Percentiles rank a stretch among this genome's conserved stretches.
Conservation (phyloP, 2,329 filamentous ascomycete genomes). For the Neonectria coccinea region DNA sequence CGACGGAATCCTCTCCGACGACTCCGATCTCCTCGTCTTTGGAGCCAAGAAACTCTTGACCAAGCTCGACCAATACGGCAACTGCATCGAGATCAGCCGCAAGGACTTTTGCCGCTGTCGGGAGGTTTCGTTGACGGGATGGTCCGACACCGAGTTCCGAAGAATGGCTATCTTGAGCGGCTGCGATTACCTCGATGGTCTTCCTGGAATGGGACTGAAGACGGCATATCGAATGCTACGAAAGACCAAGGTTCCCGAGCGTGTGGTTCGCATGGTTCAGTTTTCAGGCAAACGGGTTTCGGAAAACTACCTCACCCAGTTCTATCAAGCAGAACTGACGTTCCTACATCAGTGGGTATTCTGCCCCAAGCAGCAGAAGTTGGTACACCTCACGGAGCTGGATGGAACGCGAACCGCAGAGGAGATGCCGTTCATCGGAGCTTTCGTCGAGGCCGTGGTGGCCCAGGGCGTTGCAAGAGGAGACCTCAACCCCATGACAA, state of each 20-base stretch:
- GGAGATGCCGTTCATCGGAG: constrained; percentile 85
- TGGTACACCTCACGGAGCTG: constrained; percentile 81
- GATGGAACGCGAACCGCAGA: constrained; percentile 72
- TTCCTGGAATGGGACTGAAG: constrained; percentile 89
- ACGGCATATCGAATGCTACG: constrained; percentile 91
- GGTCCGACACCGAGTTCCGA: constrained; percentile 91
- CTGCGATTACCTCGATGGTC: constrained; percentile 92
- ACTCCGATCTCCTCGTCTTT: constrained; percentile 96
- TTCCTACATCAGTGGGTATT: constrained; percentile 97
- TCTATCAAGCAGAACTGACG: constrained; percentile 88
- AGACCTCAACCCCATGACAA: constrained; percentile 91
- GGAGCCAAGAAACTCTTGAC: constrained; percentile 91
- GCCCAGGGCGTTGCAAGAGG: constrained; percentile 82
- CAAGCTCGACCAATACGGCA: constrained; percentile 93
- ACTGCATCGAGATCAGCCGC: constrained; percentile 91
- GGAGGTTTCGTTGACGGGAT: constrained; percentile 89
- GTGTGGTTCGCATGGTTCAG: constrained; percentile 82
- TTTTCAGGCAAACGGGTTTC: constrained; percentile 93
- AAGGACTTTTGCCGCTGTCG: constrained; percentile 89
- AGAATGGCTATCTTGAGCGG: constrained; percentile 97
- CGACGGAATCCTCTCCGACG: constrained; percentile 91
- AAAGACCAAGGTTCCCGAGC: constrained; percentile 89
- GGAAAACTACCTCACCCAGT: constrained; percentile 81
- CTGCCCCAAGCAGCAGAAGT: constrained; percentile 76
- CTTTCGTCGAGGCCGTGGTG: constrained; percentile 73